phyloP scores from a whole-genome alignment of 805 yeast species.

The Barnettozyma populi region DNA sequence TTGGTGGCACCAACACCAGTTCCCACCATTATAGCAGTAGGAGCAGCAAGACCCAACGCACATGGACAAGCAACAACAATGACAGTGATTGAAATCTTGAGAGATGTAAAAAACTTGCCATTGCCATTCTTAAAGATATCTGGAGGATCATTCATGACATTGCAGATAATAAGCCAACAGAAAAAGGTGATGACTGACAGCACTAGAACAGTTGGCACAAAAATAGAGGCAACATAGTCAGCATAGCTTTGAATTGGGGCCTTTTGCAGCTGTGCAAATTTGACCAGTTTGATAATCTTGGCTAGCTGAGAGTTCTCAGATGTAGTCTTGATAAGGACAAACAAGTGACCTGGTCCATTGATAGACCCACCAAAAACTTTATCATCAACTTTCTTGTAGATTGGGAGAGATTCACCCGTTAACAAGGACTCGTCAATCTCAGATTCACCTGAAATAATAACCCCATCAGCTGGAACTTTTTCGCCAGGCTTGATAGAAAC shows the following conservation, averaged over 20 bases:
- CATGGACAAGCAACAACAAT: slow-evolving; percentile 98
- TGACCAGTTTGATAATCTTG: slow-evolving; percentile 80
- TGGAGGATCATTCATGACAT: slow-evolving; percentile 38
- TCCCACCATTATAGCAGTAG: slow-evolving; percentile 98
- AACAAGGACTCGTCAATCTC: slow-evolving; percentile 85
- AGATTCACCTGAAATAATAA: slow-evolving; percentile 67
- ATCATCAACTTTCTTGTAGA: slow-evolving; percentile 56
- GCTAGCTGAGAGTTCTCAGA: slow-evolving; percentile 85
- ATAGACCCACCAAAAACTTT: slow-evolving; percentile 84
- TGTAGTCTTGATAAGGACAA: slow-evolving; percentile 59
- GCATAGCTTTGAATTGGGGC: slow-evolving; percentile 92
- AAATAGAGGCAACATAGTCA: slow-evolving; percentile 76
- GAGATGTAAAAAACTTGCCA: slow-evolving; percentile 60
- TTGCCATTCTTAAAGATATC: slow-evolving; percentile 40
- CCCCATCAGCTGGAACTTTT: slow-evolving; percentile 89
- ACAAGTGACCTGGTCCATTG: slow-evolving; percentile 71
- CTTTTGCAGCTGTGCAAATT: slow-evolving; percentile 79
- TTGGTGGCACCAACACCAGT: slow-evolving; percentile 91
- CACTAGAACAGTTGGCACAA: slow-evolving; percentile 69
- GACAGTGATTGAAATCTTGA: slow-evolving; percentile 83
- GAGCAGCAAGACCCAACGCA: slow-evolving; percentile 95
- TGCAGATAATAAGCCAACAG: slow-evolving; percentile 47
- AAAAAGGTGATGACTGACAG: slow-evolving; percentile 64
- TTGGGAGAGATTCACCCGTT: slow-evolving; percentile 87
- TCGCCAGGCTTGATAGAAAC: slow-evolving; percentile 81